Conservation (phyloP, 805 yeast species). For the Ogataea neopini region DNA sequence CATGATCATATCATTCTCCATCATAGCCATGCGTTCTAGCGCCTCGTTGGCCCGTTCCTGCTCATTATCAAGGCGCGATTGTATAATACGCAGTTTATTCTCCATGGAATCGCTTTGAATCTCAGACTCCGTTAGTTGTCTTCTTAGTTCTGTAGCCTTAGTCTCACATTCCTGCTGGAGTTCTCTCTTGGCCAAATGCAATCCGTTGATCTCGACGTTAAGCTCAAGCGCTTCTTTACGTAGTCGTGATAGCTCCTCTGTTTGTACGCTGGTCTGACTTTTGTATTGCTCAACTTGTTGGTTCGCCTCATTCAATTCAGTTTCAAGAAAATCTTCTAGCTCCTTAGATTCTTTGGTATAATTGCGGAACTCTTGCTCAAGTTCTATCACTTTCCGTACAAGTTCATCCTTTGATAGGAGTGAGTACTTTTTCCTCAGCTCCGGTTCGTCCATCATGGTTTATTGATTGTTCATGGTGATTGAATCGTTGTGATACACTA, state of each 20-base stretch:
- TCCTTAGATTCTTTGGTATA: conserved; percentile 27
- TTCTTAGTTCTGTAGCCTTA: conserved; percentile 11
- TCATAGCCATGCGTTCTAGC: conserved; percentile 27
- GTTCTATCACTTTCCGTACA: conserved; percentile 15
- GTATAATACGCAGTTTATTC: conserved; percentile 21
- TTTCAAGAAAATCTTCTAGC: conserved; percentile 28
- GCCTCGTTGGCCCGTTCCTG: conserved; percentile 20
- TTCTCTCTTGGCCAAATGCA: conserved; percentile 7
- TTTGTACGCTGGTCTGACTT: neutral
- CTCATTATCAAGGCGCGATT: conserved; percentile 9
- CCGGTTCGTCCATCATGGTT: neutral
- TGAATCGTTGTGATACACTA: neutral
- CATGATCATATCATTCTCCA: conserved; percentile 25
- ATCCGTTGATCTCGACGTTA: conserved; percentile 10
- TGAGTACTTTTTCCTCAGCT: conserved; percentile 8
- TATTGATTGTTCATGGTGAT: neutral
- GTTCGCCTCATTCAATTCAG: conserved; percentile 20
- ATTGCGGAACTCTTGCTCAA: conserved; percentile 25
- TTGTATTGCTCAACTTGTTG: conserved; percentile 6
- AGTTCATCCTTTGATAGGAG: conserved; percentile 17
- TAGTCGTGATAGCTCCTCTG: conserved; percentile 1
- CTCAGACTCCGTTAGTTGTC: conserved; percentile 25
- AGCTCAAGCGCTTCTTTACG: conserved; percentile 8
- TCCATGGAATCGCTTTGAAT: conserved; percentile 29
- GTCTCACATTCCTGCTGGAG: conserved; percentile 5